Evolutionary conservation across 2,329 filamentous ascomycete species (phyloP).

Genomic region (Lojkania enalia): DNA sequence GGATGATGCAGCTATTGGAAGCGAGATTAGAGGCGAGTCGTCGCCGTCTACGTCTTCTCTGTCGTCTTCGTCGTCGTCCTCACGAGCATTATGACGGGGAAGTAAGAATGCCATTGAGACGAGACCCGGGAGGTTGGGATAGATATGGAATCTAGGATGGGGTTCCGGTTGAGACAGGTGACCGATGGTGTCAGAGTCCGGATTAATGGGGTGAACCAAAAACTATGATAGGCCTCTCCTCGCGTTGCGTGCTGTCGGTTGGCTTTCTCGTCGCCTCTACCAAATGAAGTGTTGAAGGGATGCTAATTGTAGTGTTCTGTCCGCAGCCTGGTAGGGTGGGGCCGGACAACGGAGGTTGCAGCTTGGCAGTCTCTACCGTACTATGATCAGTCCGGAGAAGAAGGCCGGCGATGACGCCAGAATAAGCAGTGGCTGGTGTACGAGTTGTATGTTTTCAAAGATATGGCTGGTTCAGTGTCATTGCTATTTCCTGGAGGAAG

Average conservation of each 20-base stretch:
- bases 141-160: constrained; percentile 1
- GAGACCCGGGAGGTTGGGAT: neutral
- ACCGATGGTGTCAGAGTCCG: constrained; percentile 17
- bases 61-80: constrained; percentile 5
- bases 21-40: too few relatives aligned
- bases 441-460: neutral
- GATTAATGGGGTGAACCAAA: constrained; percentile 11
- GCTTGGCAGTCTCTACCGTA: constrained; percentile 7
- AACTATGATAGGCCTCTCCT: constrained; percentile 12
- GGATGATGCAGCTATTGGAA: too few relatives aligned
- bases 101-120: neutral
- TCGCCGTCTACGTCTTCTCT: too few relatives aligned
- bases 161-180: constrained; percentile 1
- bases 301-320: constrained; percentile 24
- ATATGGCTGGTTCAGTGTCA: neutral
- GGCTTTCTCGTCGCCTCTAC: neutral
- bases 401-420: constrained; percentile 4
- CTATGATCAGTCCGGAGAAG: constrained; percentile 1
- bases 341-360: constrained; percentile 30
- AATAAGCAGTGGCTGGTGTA: neutral
- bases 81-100: neutral
- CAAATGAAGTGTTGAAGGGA: constrained; percentile 7
- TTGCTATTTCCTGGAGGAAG: neutral
- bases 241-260: constrained; percentile 10
- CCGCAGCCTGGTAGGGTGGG: constrained; percentile 32